These are phyloP conservation scores for Ascoidea tarda DNA, from an alignment of 805 yeast genomes.

Conservation along the genomic window DNA sequence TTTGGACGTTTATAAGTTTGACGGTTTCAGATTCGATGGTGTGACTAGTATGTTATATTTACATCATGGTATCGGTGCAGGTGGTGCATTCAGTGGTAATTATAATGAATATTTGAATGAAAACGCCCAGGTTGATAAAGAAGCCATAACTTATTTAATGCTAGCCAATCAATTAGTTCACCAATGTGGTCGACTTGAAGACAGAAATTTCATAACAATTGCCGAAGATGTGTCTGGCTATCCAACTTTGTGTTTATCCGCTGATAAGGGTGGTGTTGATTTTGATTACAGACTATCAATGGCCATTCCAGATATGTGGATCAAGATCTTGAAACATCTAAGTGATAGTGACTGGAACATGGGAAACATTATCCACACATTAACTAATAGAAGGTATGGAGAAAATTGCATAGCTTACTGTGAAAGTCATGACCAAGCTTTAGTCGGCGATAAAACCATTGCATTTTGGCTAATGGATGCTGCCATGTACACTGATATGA, in stretches of 20 bases:
- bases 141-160: conserved; percentile 78
- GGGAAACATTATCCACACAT: conserved; percentile 62
- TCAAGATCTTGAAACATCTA: conserved; percentile 74
- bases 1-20: conserved; percentile 73
- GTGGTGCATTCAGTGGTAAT: conserved; percentile 77
- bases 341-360: conserved; percentile 87
- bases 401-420: conserved; percentile 87
- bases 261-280: conserved; percentile 74
- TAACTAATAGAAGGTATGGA: conserved; percentile 77
- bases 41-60: conserved; percentile 85
- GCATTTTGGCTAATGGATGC: conserved; percentile 99
- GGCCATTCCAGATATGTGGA: conserved; percentile 99
- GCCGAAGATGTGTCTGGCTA: conserved; percentile 98
- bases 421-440: conserved; percentile 94
- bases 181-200: conserved; percentile 28
- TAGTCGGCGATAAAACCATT: conserved; percentile 91
- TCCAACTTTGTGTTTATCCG: conserved; percentile 82
- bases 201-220: conserved; percentile 50
- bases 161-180: conserved; percentile 72
- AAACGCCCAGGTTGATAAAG: conserved; percentile 66
- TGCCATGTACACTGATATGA: conserved; percentile 96
- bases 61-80: conserved; percentile 86
- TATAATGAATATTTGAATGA: conserved; percentile 81
- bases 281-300: conserved; percentile 88
- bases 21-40: conserved; percentile 95